Conservation (phyloP, 768 basidiomycete genomes). For the Thelephora aurantiotincta region DNA sequence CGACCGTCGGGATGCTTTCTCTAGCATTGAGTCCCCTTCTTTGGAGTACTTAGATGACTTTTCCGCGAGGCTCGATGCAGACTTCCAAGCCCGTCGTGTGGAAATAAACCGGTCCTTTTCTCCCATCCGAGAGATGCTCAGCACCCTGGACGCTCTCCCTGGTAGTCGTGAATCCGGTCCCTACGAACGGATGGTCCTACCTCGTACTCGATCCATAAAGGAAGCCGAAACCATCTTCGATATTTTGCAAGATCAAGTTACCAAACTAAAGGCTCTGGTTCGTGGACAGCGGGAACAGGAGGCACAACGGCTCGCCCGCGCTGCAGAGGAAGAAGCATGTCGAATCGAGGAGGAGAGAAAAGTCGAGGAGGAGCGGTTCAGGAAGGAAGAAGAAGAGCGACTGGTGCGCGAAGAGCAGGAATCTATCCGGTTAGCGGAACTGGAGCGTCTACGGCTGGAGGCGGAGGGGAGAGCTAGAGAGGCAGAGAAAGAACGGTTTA, state of each 20-base stretch:
- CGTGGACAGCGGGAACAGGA: conserved; percentile 10
- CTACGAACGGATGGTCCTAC: conserved; percentile 32
- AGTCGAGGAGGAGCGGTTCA: conserved; percentile 4
- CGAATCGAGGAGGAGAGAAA: conserved; percentile 7
- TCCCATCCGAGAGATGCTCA: conserved; percentile 38
- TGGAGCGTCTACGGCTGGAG: conserved; percentile 5
- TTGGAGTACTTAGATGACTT: conserved; percentile 23
- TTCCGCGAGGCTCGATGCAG: conserved; percentile 20
- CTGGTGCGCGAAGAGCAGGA: conserved; percentile 7
- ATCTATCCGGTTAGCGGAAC: conserved; percentile 3
- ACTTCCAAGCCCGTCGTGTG: conserved; percentile 20
- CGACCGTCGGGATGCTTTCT: conserved; percentile 22
- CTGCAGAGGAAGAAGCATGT: conserved; percentile 1
- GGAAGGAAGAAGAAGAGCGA: conserved; percentile 9
- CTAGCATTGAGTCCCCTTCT: conserved; percentile 15
- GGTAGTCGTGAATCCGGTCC: conserved; percentile 26
- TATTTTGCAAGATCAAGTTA: conserved; percentile 29
- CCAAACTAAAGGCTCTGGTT: conserved; percentile 18
- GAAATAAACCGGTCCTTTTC: conserved; percentile 34
- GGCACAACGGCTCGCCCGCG: conserved; percentile 3
- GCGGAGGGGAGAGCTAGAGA: conserved; percentile 5
- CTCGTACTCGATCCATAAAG: conserved; percentile 35
- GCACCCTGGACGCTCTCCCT: conserved; percentile 37
- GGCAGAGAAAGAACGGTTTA: conserved; percentile 9
- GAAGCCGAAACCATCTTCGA: conserved; percentile 34